Conservation (phyloP, 495 filamentous ascomycete genomes). For the Saxispiralis lemnorum region DNA sequence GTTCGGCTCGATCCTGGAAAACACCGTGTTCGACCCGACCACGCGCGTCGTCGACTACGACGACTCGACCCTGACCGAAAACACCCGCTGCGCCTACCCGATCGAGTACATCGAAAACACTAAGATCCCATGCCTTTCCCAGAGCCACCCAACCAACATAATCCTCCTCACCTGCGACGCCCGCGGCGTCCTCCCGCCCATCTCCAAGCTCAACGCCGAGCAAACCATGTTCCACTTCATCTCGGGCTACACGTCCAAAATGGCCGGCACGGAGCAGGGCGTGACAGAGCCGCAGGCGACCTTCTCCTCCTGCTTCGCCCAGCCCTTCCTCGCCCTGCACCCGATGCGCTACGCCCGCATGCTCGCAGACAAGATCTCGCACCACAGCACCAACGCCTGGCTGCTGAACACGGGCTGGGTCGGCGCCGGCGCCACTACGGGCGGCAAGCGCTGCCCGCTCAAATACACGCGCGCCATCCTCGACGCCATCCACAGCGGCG, state of each 20-base stretch:
- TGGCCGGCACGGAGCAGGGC: constrained; percentile 96
- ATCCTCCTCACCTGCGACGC: constrained; percentile 96
- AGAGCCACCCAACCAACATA: constrained; percentile 88
- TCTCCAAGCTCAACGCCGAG: constrained; percentile 86
- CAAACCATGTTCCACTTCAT: constrained; percentile 99
- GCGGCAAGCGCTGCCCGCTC: constrained; percentile 94
- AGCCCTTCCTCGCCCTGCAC: constrained; percentile 96
- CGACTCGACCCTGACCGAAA: constrained; percentile 85
- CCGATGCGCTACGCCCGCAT: constrained; percentile 98
- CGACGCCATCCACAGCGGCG: constrained; percentile 90
- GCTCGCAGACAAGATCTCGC: constrained; percentile 91
- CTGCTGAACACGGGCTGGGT: constrained; percentile 98
- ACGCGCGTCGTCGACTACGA: constrained; percentile 89
- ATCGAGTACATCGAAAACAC: constrained; percentile 98
- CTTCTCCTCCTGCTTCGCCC: constrained; percentile 98
- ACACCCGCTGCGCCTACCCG: constrained; percentile 94
- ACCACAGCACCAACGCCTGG: constrained; percentile 95
- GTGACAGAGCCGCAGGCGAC: constrained; percentile 93
- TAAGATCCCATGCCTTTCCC: constrained; percentile 84
- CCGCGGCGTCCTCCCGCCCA: constrained; percentile 89
- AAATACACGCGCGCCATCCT: constrained; percentile 98
- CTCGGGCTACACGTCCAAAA: constrained; percentile 98
- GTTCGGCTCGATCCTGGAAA: constrained; percentile 94
- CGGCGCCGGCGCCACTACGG: constrained; percentile 76
- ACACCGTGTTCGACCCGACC: constrained; percentile 87